A percentile compares a stretch with the other conserved stretches of the same genome.
phyloP scores from a whole-genome alignment of 805 yeast species.

The Blastobotrys chiropterorum region DNA sequence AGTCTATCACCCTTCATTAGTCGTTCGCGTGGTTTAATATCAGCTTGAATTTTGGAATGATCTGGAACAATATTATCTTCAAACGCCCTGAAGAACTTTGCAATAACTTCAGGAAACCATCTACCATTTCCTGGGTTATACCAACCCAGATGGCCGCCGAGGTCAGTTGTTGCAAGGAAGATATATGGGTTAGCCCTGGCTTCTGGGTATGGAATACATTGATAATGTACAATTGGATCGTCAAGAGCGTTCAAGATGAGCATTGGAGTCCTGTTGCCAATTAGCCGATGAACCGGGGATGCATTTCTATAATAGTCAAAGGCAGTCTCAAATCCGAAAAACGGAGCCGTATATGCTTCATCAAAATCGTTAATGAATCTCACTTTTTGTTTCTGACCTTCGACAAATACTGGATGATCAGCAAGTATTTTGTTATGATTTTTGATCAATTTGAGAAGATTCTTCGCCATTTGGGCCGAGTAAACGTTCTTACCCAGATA shows the following conservation, averaged over 20 bases:
- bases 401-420: constrained; percentile 26
- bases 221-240: constrained; percentile 64
- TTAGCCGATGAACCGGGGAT: constrained; percentile 49
- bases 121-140: constrained; percentile 52
- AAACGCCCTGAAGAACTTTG: constrained; percentile 37
- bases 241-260: constrained; percentile 60
- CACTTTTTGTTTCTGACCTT: constrained; percentile 22
- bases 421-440: constrained; percentile 37
- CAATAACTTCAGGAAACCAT: constrained; percentile 57
- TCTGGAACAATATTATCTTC: constrained; percentile 25
- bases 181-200: constrained; percentile 53
- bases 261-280: constrained; percentile 54
- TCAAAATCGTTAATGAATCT: constrained; percentile 52
- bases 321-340: constrained; percentile 60
- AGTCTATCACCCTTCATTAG: background rate
- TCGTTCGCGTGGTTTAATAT: background rate
- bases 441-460: constrained; percentile 39
- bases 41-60: background rate
- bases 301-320: constrained; percentile 60
- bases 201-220: constrained; percentile 46
- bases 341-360: constrained; percentile 53
- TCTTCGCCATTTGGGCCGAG: constrained; percentile 45
- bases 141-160: constrained; percentile 86
- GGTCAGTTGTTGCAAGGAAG: constrained; percentile 49
- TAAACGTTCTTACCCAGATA: constrained; percentile 42